These are phyloP conservation scores for Rhododendron henanense DNA, from an alignment of 148 eudicot species.

Conservation along the genomic window DNA sequence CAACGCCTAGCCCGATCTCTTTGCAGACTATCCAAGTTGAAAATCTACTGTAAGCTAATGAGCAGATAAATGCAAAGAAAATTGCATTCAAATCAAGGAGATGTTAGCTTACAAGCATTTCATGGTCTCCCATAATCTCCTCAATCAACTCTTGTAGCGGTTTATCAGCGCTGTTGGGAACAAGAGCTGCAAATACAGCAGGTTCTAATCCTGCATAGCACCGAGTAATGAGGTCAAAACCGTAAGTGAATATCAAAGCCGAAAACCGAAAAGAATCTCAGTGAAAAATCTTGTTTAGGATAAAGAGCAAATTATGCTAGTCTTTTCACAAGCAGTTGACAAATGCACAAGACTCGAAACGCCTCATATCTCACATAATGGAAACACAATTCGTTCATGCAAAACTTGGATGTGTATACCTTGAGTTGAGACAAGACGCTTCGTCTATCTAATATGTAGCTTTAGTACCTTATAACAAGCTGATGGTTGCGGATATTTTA, in stretches of 20 bases:
- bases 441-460: neutral
- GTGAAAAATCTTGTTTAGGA: neutral
- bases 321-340: neutral
- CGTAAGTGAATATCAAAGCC: neutral
- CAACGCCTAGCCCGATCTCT: neutral
- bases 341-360: neutral
- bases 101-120: conserved; percentile 55
- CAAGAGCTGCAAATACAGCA: conserved; percentile 84
- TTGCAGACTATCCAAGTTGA: conserved; percentile 10
- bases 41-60: neutral
- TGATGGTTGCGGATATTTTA: neutral
- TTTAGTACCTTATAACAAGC: neutral
- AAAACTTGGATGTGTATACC: neutral
- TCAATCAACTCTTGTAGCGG: conserved; percentile 66
- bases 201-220: conserved; percentile 57
- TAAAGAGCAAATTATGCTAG: neutral
- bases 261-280: neutral
- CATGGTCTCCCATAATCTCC: conserved; percentile 93
- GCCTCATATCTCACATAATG: neutral
- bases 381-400: neutral
- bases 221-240: neutral
- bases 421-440: neutral
- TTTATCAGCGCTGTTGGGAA: conserved; percentile 74
- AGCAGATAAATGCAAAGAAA: neutral
- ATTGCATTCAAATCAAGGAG: neutral